Evolutionary conservation across 192 early-diverging fungal species (phyloP), one percentile per base, ranked within the genome.

Genomic region (Linderina pennispora): DNA sequence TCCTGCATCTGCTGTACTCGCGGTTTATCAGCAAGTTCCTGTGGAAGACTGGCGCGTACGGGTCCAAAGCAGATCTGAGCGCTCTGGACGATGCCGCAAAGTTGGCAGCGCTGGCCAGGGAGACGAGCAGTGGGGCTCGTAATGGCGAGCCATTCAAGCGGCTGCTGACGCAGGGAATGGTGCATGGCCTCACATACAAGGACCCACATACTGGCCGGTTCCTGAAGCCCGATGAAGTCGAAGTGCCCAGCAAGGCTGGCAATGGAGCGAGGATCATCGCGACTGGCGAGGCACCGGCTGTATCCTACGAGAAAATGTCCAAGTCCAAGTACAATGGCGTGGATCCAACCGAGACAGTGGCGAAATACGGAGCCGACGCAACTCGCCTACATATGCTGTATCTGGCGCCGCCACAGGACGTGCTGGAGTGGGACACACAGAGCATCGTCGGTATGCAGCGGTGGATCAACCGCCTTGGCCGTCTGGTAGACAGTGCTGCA

Each of bases 291-390:
- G 16, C 41, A 8, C 78, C 87, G 0, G 45, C 59, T 4, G 57
- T 80, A 18, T 74, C 82, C 21, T 90, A 76, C 53, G 94, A 98
- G 56, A 98, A 98, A 53, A 98, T 98, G 94, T 90, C 87, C 49
- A 98, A 95, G 62, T 91, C 89, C 33, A 98, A 98, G 70, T 84
- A 83, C 57, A 98, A 98, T 47, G 94, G 94, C 28, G 82, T 93
- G 4, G 85, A 94, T 50, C 94, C 94, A 2, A 62, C 69, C 32
- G 80, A 79, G 51, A 58, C 59, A 32, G 52, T 68, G 11, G 33
- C 10, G 14, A 47, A 26, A 4, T 61, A 86, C 53, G 94, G 94
- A 3, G 82, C 83, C 7, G 92, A 98, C 62, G 81, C 88, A 8
- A 87, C 87, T 4, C 67, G 94, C 23, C 65, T 95, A 26, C 85